Conservation (phyloP, 192 early-diverging fungal genomes). For the Linnemannia hyalina region DNA sequence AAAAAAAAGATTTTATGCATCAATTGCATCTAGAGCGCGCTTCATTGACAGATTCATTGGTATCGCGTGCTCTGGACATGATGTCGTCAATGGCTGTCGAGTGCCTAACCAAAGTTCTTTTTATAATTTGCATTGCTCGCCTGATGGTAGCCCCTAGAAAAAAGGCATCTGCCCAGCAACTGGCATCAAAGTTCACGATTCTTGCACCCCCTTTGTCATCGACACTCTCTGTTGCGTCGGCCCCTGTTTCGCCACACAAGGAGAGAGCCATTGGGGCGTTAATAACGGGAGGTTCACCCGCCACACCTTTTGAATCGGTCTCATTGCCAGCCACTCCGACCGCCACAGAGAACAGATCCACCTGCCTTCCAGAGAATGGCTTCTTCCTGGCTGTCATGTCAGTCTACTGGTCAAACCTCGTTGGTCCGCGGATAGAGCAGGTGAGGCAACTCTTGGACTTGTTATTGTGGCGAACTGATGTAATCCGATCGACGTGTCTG, state of each 20-base stretch:
- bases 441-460: constrained; percentile 19
- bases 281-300: constrained; percentile 17
- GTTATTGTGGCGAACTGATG: constrained; percentile 32
- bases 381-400: constrained; percentile 67
- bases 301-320: constrained; percentile 38
- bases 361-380: constrained; percentile 60
- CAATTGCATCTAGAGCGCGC: not conserved
- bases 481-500: constrained; percentile 13
- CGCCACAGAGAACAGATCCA: constrained; percentile 39
- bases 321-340: constrained; percentile 53
- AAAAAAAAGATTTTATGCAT: constrained; percentile 10
- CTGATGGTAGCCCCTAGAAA: constrained; percentile 34
- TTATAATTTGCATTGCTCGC: constrained; percentile 2
- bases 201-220: constrained; percentile 35
- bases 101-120: not conserved
- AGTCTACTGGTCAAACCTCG: constrained; percentile 67
- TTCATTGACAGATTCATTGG: not conserved
- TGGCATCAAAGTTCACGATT: constrained; percentile 52
- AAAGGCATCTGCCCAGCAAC: constrained; percentile 47
- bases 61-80: constrained; percentile 8
- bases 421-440: constrained; percentile 66
- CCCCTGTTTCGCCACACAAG: constrained; percentile 41
- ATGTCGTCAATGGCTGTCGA: not conserved
- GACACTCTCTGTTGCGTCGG: constrained; percentile 38
- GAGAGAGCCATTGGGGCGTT: constrained; percentile 30